Percentiles rank a stretch among this genome's conserved stretches.
Evolutionary conservation across 257 asterid genomes (phyloP).

Genomic region (Cordia subcordata): DNA sequence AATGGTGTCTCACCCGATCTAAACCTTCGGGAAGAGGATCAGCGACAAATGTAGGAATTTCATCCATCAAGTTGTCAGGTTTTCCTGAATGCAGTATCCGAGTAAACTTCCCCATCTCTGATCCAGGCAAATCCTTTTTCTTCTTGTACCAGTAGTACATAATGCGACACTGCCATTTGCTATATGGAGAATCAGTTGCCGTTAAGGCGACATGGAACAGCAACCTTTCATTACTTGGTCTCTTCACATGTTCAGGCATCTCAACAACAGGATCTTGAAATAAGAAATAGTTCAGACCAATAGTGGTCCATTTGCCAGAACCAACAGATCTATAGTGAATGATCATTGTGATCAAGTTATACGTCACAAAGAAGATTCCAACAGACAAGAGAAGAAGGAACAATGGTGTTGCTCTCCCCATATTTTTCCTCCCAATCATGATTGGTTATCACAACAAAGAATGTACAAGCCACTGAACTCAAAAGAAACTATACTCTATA

Average conservation of each 20-base stretch:
- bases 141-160: slow-evolving; percentile 59
- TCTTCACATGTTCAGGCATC: slow-evolving; percentile 36
- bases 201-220: slow-evolving; percentile 51
- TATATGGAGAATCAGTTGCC: slow-evolving; percentile 37
- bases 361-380: slow-evolving; percentile 32
- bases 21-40: slow-evolving; percentile 58
- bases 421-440: slow-evolving; percentile 9
- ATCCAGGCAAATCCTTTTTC: slow-evolving; percentile 45
- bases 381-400: slow-evolving; percentile 31
- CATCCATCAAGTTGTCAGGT: slow-evolving; percentile 65
- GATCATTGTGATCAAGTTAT: slow-evolving; percentile 27
- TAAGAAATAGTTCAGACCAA: slow-evolving; percentile 3
- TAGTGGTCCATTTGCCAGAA: slow-evolving; percentile 5
- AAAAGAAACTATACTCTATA: no score
- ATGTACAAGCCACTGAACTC: background rate
- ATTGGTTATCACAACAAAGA: background rate
- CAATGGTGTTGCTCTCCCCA: slow-evolving; percentile 29
- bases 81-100: slow-evolving; percentile 58
- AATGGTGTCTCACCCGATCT: slow-evolving; percentile 38
- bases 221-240: slow-evolving; percentile 8
- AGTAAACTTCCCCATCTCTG: slow-evolving; percentile 59
- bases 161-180: slow-evolving; percentile 59
- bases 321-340: slow-evolving; percentile 11
- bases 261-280: slow-evolving; percentile 47
- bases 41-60: slow-evolving; percentile 57